A percentile compares a stretch with the other conserved stretches of the same genome.
Evolutionary conservation across 768 basidiomycete genomes (phyloP).

Genomic region (Termitomyces sp.): DNA sequence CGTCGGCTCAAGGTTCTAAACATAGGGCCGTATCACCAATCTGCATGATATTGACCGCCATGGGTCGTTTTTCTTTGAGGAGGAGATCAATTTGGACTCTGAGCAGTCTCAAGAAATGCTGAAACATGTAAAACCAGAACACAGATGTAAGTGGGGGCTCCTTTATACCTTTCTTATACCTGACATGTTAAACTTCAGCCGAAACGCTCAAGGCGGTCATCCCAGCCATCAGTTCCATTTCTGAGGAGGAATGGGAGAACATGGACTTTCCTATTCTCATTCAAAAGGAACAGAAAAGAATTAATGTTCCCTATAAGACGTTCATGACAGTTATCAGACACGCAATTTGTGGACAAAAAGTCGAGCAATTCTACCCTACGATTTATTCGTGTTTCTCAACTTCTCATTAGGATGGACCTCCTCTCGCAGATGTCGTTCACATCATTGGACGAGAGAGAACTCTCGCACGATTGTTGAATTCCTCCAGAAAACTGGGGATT

Average conservation of each 20-base stretch:
- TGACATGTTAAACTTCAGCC: conserved; percentile 14
- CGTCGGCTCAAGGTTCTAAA: neutral
- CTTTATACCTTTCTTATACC: conserved; percentile 3
- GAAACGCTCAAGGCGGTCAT: conserved; percentile 27
- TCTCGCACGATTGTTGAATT: conserved; percentile 26
- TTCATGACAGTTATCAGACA: conserved; percentile 75
- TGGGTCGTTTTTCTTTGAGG: conserved; percentile 73
- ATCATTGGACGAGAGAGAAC: conserved; percentile 39
- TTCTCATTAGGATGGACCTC: conserved; percentile 40
- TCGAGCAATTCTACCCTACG: conserved; percentile 21
- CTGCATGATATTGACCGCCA: conserved; percentile 64
- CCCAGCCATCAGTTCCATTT: conserved; percentile 21
- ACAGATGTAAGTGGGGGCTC: conserved; percentile 34
- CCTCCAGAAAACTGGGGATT: neutral
- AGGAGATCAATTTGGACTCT: conserved; percentile 53
- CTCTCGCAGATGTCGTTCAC: conserved; percentile 37
- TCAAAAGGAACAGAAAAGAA: conserved; percentile 35
- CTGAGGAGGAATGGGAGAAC: conserved; percentile 32
- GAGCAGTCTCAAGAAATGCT: conserved; percentile 53
- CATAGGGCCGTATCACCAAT: conserved; percentile 63
- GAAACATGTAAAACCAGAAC: conserved; percentile 29
- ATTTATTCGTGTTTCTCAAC: neutral
- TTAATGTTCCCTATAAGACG: conserved; percentile 35
- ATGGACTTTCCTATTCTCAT: conserved; percentile 32
- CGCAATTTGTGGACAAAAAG: conserved; percentile 82